Conservation (phyloP, 306 rosid species). For the Malus asiatica region DNA sequence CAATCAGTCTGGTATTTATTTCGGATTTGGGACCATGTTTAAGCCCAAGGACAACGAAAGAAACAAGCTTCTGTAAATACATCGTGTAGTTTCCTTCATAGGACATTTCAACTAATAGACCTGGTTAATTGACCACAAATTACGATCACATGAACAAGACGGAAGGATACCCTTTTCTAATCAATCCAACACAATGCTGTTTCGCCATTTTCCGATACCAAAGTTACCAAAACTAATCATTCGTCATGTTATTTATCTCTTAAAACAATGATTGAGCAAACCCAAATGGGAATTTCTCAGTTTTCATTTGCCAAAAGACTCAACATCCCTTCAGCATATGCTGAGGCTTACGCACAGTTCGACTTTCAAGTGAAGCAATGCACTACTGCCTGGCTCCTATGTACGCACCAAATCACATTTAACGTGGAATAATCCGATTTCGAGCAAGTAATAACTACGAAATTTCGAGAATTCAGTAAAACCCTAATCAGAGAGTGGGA, state of each 20-base stretch:
- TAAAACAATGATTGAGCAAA: not conserved
- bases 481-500: not conserved
- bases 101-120: not conserved
- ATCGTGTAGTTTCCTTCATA: not conserved
- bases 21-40: not conserved
- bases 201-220: not conserved
- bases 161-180: not conserved
- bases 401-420: not conserved
- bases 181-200: not conserved
- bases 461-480: not conserved
- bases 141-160: not conserved
- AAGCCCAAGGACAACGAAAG: not conserved
- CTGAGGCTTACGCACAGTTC: not conserved
- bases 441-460: not conserved
- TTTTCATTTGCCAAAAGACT: not conserved
- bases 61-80: not conserved
- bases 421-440: not conserved
- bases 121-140: not conserved
- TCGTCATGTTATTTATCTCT: not conserved
- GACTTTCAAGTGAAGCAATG: not conserved
- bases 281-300: not conserved
- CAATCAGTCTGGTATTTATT: not conserved
- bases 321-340: not conserved
- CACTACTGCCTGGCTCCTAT: not conserved
- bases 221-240: not conserved